Evolutionary conservation across 352 stramenopile genomes (phyloP).

Genomic region (Globisporangium lucens): DNA sequence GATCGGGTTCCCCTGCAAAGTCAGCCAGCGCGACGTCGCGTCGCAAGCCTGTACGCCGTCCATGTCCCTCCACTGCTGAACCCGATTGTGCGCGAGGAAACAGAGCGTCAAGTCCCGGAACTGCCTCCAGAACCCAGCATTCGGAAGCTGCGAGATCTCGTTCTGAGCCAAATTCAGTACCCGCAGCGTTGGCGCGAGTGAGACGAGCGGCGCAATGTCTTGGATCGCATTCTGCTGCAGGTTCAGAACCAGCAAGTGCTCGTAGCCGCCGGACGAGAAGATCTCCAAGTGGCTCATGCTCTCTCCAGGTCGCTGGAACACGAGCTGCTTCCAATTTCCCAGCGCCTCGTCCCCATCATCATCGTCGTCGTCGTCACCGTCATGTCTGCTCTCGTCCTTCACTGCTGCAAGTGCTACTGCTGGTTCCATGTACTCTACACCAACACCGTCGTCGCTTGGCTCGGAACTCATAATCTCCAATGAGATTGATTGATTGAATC

Average conservation of each 20-base stretch:
- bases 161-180: slow-evolving; percentile 66
- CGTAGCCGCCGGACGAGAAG: slow-evolving; percentile 38
- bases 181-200: slow-evolving; percentile 36
- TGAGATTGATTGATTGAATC: background rate
- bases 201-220: slow-evolving; percentile 50
- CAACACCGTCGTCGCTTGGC: background rate
- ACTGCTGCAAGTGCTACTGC: background rate
- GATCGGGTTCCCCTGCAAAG: slow-evolving; percentile 56
- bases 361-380: background rate
- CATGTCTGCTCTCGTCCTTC: background rate
- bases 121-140: slow-evolving; percentile 42
- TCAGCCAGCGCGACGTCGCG: slow-evolving; percentile 52
- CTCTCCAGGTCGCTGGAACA: slow-evolving; percentile 56
- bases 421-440: no score
- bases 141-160: slow-evolving; percentile 40
- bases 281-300: slow-evolving; percentile 26
- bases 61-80: slow-evolving; percentile 50
- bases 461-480: background rate
- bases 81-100: slow-evolving; percentile 56
- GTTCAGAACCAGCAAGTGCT: slow-evolving; percentile 58
- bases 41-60: slow-evolving; percentile 41
- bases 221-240: slow-evolving; percentile 57
- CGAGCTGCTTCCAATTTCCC: slow-evolving; percentile 41
- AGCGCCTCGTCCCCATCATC: slow-evolving; percentile 16
- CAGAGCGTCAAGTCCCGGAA: slow-evolving; percentile 49